Evolutionary conservation across 768 basidiomycete genomes (phyloP).

Genomic region (Ramaria sp.): DNA sequence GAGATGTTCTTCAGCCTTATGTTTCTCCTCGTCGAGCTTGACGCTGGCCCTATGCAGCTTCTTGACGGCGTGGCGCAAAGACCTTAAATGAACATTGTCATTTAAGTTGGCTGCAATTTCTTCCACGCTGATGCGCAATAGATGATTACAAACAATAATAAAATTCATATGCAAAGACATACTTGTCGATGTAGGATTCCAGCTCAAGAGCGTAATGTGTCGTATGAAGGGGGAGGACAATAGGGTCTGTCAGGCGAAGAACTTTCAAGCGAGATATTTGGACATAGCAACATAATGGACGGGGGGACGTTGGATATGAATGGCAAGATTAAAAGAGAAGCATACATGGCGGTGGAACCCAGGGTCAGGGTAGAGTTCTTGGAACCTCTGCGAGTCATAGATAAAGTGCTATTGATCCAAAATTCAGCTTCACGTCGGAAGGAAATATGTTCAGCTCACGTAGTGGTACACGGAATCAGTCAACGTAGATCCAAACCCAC

Average conservation of each 20-base stretch:
- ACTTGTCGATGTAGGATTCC: constrained; percentile 41
- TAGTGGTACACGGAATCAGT: constrained; percentile 68
- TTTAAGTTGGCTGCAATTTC: not conserved
- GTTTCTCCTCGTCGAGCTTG: constrained; percentile 20
- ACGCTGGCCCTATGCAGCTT: constrained; percentile 19
- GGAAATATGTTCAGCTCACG: not conserved
- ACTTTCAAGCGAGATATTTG: constrained; percentile 45
- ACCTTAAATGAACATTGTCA: not conserved
- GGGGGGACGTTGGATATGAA: not conserved
- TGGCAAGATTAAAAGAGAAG: constrained; percentile 9
- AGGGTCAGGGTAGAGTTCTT: constrained; percentile 66
- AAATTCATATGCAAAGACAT: constrained; percentile 16
- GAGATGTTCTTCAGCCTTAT: constrained; percentile 25
- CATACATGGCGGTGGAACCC: constrained; percentile 63
- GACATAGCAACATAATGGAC: constrained; percentile 49
- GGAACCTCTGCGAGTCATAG: constrained; percentile 65
- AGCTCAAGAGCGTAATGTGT: constrained; percentile 56
- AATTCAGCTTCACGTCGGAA: not conserved
- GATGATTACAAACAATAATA: not conserved
- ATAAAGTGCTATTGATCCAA: constrained; percentile 37
- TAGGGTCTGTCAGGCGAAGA: constrained; percentile 40
- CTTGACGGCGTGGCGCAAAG: constrained; percentile 20
- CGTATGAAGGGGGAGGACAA: constrained; percentile 56
- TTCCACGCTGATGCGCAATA: not conserved
- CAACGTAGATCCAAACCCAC: constrained; percentile 26